Base-by-base conservation (phyloP, 495 filamentous ascomycete genomes). In the Mytilinidion resinicola region DNA sequence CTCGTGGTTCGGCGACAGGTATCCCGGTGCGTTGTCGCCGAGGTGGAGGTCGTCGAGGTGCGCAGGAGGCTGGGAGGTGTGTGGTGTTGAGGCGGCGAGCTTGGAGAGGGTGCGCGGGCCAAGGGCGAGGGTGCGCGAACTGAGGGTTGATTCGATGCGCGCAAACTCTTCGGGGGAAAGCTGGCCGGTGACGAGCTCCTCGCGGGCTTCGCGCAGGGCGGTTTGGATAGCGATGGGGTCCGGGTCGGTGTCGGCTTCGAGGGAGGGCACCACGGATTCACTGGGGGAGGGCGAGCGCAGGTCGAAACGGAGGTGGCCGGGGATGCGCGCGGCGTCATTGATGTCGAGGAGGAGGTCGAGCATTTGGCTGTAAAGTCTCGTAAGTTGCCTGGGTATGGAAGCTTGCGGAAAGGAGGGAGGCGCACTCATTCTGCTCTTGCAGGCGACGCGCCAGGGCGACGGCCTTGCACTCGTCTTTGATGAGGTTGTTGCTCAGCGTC, bases 381-480 rank as follows among this genome's bases (percentile, higher is more conserved):
- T 36, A 12, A n/a, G 53, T 19, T 25, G 11, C 11, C 5, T n/a
- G 39, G 50, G 3, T 2, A 43, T 43, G 14, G 14, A 55, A 4
- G 7, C n/a, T 38, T 35, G 50, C 1, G 34, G 43, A 20, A 33
- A n/a, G 25, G 37, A n/a, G 25, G 25, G 25, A 30, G 20, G 57
- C 70, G 36, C 76, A 88, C 86, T 96, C 91, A 66, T 95, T 96
- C 72, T 96, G 84, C 67, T 93, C 83, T 61, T 87, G 83, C 35
- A 97, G 82, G 55, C 91, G 78, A 61, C 85, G 84, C 14, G 88
- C 86, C 6, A 89, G 83, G 61, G 83, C 83, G 54, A 83, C 78
- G 9, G 90, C 88, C 56, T 87, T 84, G 69, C 88, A 81, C 69
- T 93, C 90, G 38, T 88, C 81, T 54, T 79, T 81, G 70, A 87